Evolutionary conservation across 345 rosid species (phyloP).

Genomic region (Passiflora organensis): DNA sequence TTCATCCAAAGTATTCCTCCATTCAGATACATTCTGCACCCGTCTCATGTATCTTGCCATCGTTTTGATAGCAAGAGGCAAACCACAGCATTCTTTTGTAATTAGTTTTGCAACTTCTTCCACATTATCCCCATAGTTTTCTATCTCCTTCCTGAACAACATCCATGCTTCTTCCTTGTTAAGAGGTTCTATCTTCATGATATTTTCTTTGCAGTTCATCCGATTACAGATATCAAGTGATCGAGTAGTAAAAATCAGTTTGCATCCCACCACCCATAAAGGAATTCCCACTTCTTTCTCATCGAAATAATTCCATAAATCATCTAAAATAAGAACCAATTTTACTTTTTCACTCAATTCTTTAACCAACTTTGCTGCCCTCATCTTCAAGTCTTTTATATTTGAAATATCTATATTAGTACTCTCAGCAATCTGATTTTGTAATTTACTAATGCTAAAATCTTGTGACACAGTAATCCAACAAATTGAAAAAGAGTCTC

Average conservation of each 20-base stretch:
- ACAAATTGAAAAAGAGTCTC: not conserved
- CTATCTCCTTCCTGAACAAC: not conserved
- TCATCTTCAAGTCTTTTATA: not conserved
- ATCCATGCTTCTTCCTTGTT: not conserved
- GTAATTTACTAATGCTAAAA: not conserved
- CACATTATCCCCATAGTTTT: not conserved
- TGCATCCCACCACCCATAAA: not conserved
- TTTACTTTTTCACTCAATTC: not conserved
- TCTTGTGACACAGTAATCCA: not conserved
- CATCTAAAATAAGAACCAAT: not conserved
- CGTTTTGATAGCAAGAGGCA: constrained; percentile 9
- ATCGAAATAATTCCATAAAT: not conserved
- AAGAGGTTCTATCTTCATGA: not conserved
- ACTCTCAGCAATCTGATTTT: not conserved
- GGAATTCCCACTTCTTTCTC: constrained; percentile 2
- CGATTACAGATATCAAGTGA: not conserved
- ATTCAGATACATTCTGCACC: not conserved
- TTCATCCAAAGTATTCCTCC: not conserved
- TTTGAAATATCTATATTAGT: not conserved
- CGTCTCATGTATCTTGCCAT: constrained; percentile 2
- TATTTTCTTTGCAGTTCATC: not conserved
- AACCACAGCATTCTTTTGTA: not conserved
- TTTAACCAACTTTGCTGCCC: not conserved
- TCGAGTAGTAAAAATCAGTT: constrained; percentile 5
- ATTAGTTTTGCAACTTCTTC: not conserved